Evolutionary conservation across 2,329 filamentous ascomycete species (phyloP).

Genomic region (Botrytis elliptica): DNA sequence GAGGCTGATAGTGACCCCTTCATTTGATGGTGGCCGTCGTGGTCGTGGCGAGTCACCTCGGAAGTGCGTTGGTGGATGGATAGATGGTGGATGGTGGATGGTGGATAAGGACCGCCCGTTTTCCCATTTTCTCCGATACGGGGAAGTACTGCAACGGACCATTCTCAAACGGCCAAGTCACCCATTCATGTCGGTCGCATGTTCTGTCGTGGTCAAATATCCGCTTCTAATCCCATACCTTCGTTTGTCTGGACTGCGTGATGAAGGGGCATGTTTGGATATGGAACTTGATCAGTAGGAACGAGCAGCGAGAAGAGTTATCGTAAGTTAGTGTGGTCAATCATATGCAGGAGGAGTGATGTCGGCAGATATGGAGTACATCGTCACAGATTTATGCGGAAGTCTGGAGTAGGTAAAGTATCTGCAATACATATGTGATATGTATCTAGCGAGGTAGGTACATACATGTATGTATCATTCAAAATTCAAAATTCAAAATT

Average conservation of each 20-base stretch:
- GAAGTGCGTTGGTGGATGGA: conserved; percentile 7
- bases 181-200: conserved; percentile 9
- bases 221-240: not conserved
- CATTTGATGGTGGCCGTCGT: conserved; percentile 7
- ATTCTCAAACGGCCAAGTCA: conserved; percentile 18
- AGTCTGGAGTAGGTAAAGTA: conserved; percentile 12
- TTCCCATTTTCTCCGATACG: not conserved
- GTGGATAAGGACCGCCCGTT: not conserved
- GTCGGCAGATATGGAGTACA: conserved; percentile 13
- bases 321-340: not conserved
- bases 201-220: conserved; percentile 15
- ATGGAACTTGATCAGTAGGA: conserved; percentile 4
- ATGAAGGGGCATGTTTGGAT: conserved; percentile 4
- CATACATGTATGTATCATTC: not conserved
- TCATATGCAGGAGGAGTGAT: not conserved
- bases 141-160: conserved; percentile 1
- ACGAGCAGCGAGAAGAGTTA: not conserved
- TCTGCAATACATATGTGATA: conserved; percentile 1
- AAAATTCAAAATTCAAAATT: not conserved
- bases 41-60: not conserved
- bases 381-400: conserved; percentile 1
- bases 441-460: not conserved
- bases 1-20: conserved; percentile 5
- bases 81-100: not conserved
- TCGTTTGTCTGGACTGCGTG: conserved; percentile 4